These are phyloP conservation scores for Amaranthus tricolor DNA, from an alignment of 179 eudicot species.

Conservation along the genomic window DNA sequence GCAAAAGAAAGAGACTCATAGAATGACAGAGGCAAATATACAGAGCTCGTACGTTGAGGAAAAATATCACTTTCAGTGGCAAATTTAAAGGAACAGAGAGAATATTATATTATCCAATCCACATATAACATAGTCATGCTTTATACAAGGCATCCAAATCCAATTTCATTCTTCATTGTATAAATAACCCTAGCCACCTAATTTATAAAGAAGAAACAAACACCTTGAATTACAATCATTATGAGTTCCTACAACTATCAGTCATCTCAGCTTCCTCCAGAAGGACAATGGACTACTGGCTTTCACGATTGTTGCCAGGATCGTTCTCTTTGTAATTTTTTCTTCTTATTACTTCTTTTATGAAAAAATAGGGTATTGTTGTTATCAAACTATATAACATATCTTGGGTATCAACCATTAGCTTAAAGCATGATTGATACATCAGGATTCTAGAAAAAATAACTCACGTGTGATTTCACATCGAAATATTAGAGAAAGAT, in stretches of 20 bases:
- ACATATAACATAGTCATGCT: background rate
- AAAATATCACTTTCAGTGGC: too few species aligned
- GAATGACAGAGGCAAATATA: too few species aligned
- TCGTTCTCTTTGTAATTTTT: conserved; percentile 30
- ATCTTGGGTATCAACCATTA: too few species aligned
- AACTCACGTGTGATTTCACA: too few species aligned
- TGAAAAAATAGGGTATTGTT: too few species aligned
- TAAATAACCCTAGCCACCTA: background rate
- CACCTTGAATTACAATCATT: background rate
- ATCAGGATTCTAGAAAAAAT: too few species aligned
- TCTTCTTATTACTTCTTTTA: background rate
- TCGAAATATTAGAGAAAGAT: too few species aligned
- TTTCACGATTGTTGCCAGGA: conserved; percentile 30
- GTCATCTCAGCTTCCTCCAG: conserved; percentile 14
- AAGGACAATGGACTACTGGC: conserved; percentile 41
- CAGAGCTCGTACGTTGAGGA: too few species aligned
- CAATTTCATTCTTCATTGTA: background rate
- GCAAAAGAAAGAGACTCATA: too few species aligned
- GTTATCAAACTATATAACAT: too few species aligned
- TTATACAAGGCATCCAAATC: too few species aligned
- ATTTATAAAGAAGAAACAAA: background rate
- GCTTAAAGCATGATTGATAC: too few species aligned
- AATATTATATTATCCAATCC: background rate
- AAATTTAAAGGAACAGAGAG: background rate
- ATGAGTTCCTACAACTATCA: conserved; percentile 21